phyloP scores from a whole-genome alignment of 495 filamentous ascomycete species.

The Chaetomidium leptoderma region DNA sequence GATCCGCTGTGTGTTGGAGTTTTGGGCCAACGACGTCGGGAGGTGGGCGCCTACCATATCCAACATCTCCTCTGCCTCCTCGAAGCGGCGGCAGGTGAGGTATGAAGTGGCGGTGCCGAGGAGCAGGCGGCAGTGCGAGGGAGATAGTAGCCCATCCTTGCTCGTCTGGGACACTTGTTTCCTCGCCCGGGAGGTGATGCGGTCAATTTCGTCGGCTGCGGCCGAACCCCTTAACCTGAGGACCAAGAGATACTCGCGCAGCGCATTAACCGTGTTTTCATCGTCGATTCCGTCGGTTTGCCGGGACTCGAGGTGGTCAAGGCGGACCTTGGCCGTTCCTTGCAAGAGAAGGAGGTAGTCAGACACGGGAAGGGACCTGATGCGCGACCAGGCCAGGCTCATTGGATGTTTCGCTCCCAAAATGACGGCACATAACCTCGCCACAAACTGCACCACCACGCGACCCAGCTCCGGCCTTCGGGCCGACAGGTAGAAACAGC shows the following conservation, averaged over 20 bases:
- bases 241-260: slow-evolving; percentile 20
- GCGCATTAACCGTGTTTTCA: slow-evolving; percentile 10
- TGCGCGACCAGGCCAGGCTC: slow-evolving; percentile 13
- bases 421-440: slow-evolving; percentile 15
- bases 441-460: slow-evolving; percentile 19
- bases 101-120: slow-evolving; percentile 14
- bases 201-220: slow-evolving; percentile 14
- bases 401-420: slow-evolving; percentile 23
- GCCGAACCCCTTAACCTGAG: slow-evolving; percentile 5
- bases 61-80: slow-evolving; percentile 11
- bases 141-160: not conserved
- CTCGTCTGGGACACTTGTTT: not conserved
- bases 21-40: not conserved
- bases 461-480: slow-evolving; percentile 8
- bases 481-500: slow-evolving; percentile 15
- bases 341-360: slow-evolving; percentile 17
- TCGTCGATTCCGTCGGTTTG: not conserved
- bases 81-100: slow-evolving; percentile 12
- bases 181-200: not conserved
- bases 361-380: slow-evolving; percentile 7
- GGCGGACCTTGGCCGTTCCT: slow-evolving; percentile 12
- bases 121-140: slow-evolving; percentile 18
- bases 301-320: slow-evolving; percentile 19
- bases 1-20: not conserved
- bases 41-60: slow-evolving; percentile 2